Evolutionary conservation across 768 basidiomycete species (phyloP).

Genomic region (Boletus sensibilis): DNA sequence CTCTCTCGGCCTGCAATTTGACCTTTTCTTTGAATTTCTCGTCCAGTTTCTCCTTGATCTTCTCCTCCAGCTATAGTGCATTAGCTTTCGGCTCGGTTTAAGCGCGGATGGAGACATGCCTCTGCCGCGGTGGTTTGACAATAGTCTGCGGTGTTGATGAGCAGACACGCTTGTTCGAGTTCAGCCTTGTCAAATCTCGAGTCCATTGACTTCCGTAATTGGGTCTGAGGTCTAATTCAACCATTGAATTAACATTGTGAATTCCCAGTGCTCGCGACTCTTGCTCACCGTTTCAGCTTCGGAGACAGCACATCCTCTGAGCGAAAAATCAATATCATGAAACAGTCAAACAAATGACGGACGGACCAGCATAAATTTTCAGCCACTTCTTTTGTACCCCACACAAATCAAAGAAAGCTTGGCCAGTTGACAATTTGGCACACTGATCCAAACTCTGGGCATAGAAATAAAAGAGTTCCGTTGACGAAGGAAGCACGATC

Average conservation of each 20-base stretch:
- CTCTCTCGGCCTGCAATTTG: conserved; percentile 80
- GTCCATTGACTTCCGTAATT: conserved; percentile 70
- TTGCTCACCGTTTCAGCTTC: conserved; percentile 65
- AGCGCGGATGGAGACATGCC: conserved; percentile 40
- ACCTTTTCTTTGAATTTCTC: conserved; percentile 76
- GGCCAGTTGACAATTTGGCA: conserved; percentile 82
- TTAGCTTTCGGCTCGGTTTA: not conserved
- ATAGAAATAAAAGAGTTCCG: conserved; percentile 97
- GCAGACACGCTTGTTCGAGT: conserved; percentile 78
- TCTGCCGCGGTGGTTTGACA: conserved; percentile 90
- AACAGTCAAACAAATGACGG: not conserved
- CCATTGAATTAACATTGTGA: not conserved
- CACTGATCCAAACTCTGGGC: conserved; percentile 94
- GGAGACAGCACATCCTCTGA: conserved; percentile 84
- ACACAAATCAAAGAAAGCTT: conserved; percentile 78
- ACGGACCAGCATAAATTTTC: conserved; percentile 83
- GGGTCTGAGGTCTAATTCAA: conserved; percentile 38
- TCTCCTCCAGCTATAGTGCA: conserved; percentile 77
- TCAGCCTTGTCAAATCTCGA: conserved; percentile 73
- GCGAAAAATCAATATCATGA: not conserved
- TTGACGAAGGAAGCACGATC: conserved; percentile 88
- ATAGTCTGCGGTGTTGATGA: conserved; percentile 97
- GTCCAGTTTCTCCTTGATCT: conserved; percentile 79
- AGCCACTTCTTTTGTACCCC: conserved; percentile 92
- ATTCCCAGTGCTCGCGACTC: not conserved